These are phyloP conservation scores for Aspergillus saccharolyticus DNA, from an alignment of 495 filamentous ascomycete species.

Conservation along the genomic window DNA sequence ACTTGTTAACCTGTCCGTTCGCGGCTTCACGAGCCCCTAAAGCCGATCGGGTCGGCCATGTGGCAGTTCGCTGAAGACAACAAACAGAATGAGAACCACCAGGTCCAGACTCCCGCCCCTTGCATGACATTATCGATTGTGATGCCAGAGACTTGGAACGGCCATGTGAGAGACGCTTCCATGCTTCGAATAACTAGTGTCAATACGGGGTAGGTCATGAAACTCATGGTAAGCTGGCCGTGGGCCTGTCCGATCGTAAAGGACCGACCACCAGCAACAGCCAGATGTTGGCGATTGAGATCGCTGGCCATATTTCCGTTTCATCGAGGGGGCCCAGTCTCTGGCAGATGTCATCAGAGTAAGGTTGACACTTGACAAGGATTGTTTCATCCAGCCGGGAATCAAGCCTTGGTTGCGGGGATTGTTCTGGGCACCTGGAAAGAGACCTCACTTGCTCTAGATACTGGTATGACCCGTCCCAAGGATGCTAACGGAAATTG, in stretches of 20 bases:
- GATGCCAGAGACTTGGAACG: background rate
- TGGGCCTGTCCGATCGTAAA: too few relatives aligned
- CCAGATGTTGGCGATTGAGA: background rate
- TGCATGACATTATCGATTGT: background rate
- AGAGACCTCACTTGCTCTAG: background rate
- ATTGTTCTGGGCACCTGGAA: too few relatives aligned
- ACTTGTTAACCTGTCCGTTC: background rate
- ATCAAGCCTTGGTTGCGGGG: background rate
- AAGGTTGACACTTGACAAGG: too few relatives aligned
- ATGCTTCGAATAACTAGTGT: too few relatives aligned
- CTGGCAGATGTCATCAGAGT: background rate
- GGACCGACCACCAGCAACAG: background rate
- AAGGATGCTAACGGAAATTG: background rate
- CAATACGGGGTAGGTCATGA: too few relatives aligned
- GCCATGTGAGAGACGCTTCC: too few relatives aligned
- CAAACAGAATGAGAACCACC: too few relatives aligned
- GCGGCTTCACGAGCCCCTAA: background rate
- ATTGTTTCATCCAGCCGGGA: background rate
- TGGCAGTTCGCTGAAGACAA: background rate
- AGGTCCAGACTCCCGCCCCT: too few relatives aligned
- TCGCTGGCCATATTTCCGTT: background rate
- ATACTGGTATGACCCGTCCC: background rate
- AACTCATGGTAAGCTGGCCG: too few relatives aligned
- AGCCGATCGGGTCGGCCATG: background rate
- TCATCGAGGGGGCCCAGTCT: background rate